Base-by-base conservation (phyloP, 768 basidiomycete species). In the Mycena alexandri region DNA sequence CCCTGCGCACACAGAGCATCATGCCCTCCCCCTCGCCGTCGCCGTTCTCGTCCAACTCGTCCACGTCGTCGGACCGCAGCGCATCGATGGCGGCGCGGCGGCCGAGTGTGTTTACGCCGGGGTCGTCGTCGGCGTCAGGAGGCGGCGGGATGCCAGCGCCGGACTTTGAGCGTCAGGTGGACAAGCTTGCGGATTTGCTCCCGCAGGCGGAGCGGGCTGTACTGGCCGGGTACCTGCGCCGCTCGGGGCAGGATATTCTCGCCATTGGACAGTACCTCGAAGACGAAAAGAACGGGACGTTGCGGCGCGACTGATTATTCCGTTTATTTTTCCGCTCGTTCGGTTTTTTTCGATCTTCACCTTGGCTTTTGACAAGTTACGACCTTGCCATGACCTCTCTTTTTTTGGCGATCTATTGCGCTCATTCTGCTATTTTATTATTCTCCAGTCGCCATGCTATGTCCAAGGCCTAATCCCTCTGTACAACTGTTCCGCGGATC, bases 241-340 rank as follows among this genome's bases (percentile, higher is more conserved):
- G 90, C 12, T 83, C 92, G 12, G 93, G 93, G 22, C 88, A 92
- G 74, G 93, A 93, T 77, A 91, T 94, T 47, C 80, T 93, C 47
- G 93, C 93, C n/a, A 93, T 95, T 71, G 92, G 92, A 17, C 90
- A 93, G 74, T 95, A 93, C 76, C 81, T 95, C 13, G 93, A 93
- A 70, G 93, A 95, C 69, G 91, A 93, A 75, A 91, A 90, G 80
- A 92, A 90, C 73, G 92, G 92, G 36, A 84, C 81, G 51, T 75
- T 93, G 53, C 81, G 83, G 64, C 74, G 60, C 65, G 76, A 79
- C 44, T 82, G 33, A 72, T 75, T 63, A n/a, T 5, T 38, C 38
- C 38, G 38, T 38, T 11, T 38, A 9, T 38, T 38, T 38, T 38
- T 10, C 10, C 10, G 38, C 6, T 59, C 22, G 33, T 21, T 34